phyloP scores from a whole-genome alignment of 176 grass and related monocot species.

The Oryza nivara region DNA sequence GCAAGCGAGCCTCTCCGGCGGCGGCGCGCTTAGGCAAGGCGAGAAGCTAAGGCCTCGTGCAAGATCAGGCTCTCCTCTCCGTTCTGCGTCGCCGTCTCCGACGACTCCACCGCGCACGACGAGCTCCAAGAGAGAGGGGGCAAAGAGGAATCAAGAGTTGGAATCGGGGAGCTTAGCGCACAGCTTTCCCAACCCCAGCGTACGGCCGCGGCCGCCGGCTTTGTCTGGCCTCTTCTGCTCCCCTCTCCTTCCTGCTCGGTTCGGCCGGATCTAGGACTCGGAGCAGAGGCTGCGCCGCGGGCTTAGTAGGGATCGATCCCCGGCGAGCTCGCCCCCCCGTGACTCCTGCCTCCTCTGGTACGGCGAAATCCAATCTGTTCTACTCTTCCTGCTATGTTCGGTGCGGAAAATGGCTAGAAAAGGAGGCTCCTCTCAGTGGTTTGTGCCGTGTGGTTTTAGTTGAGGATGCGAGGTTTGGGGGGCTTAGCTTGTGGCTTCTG shows the following conservation, averaged over 20 bases:
- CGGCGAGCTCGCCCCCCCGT: background rate
- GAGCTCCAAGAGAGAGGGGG: background rate
- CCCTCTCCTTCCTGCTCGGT: background rate
- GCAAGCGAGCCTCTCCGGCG: background rate
- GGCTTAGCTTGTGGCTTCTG: background rate
- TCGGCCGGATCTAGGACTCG: constrained; percentile 31
- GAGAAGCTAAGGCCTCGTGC: constrained; percentile 19
- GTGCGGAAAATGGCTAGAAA: background rate
- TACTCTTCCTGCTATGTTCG: background rate
- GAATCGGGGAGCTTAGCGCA: background rate
- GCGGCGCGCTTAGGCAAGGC: background rate
- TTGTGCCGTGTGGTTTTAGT: background rate
- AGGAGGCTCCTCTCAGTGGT: background rate
- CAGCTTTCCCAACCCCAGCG: background rate
- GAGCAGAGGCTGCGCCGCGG: background rate
- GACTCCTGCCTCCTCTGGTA: constrained; percentile 12
- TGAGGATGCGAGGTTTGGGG: background rate
- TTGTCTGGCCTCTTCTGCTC: background rate
- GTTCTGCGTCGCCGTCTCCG: background rate
- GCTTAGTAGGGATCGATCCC: background rate
- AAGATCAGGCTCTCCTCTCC: background rate
- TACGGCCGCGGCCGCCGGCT: background rate
- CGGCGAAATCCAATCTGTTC: background rate
- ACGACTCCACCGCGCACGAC: background rate
- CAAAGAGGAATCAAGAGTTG: background rate